Base-by-base conservation (phyloP, 495 filamentous ascomycete species). In the Glarea lozoyensis region DNA sequence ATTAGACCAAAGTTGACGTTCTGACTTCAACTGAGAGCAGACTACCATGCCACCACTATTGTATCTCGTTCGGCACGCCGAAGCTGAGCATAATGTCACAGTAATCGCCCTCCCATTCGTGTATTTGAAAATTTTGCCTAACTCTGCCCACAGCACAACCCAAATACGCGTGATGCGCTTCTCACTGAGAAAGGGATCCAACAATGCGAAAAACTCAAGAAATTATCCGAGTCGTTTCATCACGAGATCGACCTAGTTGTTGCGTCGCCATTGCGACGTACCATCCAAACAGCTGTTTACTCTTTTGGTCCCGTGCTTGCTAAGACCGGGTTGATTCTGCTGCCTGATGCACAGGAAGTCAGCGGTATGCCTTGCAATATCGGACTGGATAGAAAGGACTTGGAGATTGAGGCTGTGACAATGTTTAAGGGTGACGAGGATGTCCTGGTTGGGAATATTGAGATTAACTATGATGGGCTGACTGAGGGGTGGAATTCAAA, bases 51-150 rank as follows among this genome's bases (percentile, higher is more conserved):
- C n/a, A n/a, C n/a, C n/a, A n/a, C n/a, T n/a, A n/a, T n/a, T n/a
- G n/a, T 37, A 37, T 16, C 35, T 37, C 18, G 17, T 21, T n/a
- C 35, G 35, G 9, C 35, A 37, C 35, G 35, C 16, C 9, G 17
- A 37, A 21, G 35, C 10, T n/a, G 35, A 37, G 16, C 35, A 37
- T 21, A 37, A 37, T 19, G n/a, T 37, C 18, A 20, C 17, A 19
- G 9, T 5, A 9, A 9, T 11, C 7, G 5, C 10, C 9, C 32
- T 15, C 32, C 7, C 7, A 10, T 9, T 35, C 6, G 5, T 16
- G 5, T 9, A 19, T 19, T n/a, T 21, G 3, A 5, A 9, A 20
- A 10, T 19, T n/a, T 16, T 9, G 10, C 35, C 4, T 16, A 19
- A 16, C 22, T 10, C 4, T n/a, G 6, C 35, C 19, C 16, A 9